Evolutionary conservation across 2,329 filamentous ascomycete species (phyloP), one percentile per base, ranked within the genome.

Genomic region (Penicillium polonicum): DNA sequence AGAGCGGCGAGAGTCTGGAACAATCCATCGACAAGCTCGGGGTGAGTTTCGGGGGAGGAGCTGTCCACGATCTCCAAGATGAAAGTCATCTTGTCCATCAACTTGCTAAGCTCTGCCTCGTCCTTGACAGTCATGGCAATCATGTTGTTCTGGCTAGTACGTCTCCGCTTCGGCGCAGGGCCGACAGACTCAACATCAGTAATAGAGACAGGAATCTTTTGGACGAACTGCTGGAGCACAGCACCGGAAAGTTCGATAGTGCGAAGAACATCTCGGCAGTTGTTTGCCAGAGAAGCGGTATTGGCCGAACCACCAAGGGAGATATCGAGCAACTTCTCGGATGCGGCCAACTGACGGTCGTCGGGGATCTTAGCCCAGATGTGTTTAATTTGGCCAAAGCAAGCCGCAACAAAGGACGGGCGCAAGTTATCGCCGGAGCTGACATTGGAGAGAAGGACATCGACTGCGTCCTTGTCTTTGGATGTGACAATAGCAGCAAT

Each of bases 1-100:
- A 99, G 82, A 68, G 96, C 90, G 5, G 88, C 88, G n/a, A 99
- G 83, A 0, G 90, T 84, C 56, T 88, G 87, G 77, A 97, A 99
- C 4, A 99, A 80, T 29, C 85, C 86, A 58, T 87, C 86, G 6
- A 96, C 82, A 39, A 99, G 80, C 68, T 90, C 85, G 0, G 90
- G 76, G 70, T 96, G 89, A 31, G 85, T 82, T 55, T 86, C 87
- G 0, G 91, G 89, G 45, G 86, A 83, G 3, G 92, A 93, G 48
- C 85, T 85, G 70, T 97, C 92, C 17, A 97, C 85, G 27, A 97
- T 78, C 72, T 97, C 92, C 38, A 97, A 80, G 12, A 97, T 90
- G 69, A 96, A 87, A 0, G 92, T 96, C 54, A 93, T 84, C 66
- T 88, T 89, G 65, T 86, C 85, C 61, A 97, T 82, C 7, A 88